These are phyloP conservation scores for Casuarina equisetifolia DNA, from an alignment of 306 rosid species.

Conservation along the genomic window DNA sequence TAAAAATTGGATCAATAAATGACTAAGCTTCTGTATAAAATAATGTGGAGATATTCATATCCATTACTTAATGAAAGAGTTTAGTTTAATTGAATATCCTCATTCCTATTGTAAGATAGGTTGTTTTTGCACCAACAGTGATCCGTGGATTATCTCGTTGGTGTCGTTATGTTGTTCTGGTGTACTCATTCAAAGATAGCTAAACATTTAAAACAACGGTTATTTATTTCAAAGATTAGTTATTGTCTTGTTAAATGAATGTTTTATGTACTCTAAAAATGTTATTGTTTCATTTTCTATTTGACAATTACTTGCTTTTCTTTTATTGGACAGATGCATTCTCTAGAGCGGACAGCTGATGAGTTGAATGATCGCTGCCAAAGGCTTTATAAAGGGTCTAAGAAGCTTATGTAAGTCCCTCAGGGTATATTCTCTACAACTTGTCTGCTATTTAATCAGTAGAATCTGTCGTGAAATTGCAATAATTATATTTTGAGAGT, in stretches of 20 bases:
- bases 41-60: no score
- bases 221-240: no score
- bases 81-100: neutral
- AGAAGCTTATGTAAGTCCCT: constrained; percentile 74
- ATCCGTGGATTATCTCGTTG: neutral
- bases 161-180: no score
- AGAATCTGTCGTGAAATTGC: constrained; percentile 6
- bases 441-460: constrained; percentile 10
- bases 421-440: constrained; percentile 10
- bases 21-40: no score
- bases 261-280: neutral
- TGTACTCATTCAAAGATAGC: neutral
- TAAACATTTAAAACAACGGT: neutral
- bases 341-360: constrained; percentile 68
- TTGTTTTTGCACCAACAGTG: neutral
- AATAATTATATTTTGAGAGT: neutral
- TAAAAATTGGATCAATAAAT: no score
- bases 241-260: neutral
- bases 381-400: constrained; percentile 62
- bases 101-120: neutral
- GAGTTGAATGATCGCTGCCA: constrained; percentile 83
- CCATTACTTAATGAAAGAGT: no score
- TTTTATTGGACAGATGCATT: constrained; percentile 52
- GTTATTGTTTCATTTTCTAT: neutral
- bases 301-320: neutral